phyloP scores from a whole-genome alignment of 192 early-diverging fungal species.

The Backusella sp. region DNA sequence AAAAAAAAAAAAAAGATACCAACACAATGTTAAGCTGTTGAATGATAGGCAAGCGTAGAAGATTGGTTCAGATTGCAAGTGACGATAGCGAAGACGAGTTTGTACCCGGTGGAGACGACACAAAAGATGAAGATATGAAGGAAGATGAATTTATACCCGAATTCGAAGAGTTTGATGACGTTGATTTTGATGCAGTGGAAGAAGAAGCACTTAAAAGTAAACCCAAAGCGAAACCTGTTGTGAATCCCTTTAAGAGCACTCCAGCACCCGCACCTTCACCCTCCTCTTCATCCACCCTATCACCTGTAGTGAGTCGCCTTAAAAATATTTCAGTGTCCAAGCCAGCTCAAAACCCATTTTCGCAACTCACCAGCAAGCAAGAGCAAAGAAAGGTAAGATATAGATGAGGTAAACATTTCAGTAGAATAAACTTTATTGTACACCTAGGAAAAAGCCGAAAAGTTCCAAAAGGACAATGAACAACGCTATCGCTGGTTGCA shows the following conservation, averaged over 20 bases:
- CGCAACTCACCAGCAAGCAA: not conserved
- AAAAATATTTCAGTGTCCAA: not conserved
- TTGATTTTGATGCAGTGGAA: not conserved
- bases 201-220: not conserved
- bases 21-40: not conserved
- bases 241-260: no score
- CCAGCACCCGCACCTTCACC: not conserved
- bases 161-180: not conserved
- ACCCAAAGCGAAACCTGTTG: no score
- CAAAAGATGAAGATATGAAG: not conserved
- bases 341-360: not conserved
- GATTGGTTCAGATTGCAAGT: not conserved
- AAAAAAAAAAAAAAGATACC: not conserved
- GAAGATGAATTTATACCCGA: not conserved
- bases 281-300: not conserved
- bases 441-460: conserved; percentile 48
- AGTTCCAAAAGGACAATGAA: conserved; percentile 86
- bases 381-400: not conserved
- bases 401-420: not conserved
- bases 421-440: conserved; percentile 13
- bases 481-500: conserved; percentile 86
- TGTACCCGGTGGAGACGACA: not conserved
- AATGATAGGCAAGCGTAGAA: not conserved
- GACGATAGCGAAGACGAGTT: conserved; percentile 9
- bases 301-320: not conserved